Evolutionary conservation across 2,329 filamentous ascomycete genomes (phyloP).

Genomic region (Calonectria honghensis): DNA sequence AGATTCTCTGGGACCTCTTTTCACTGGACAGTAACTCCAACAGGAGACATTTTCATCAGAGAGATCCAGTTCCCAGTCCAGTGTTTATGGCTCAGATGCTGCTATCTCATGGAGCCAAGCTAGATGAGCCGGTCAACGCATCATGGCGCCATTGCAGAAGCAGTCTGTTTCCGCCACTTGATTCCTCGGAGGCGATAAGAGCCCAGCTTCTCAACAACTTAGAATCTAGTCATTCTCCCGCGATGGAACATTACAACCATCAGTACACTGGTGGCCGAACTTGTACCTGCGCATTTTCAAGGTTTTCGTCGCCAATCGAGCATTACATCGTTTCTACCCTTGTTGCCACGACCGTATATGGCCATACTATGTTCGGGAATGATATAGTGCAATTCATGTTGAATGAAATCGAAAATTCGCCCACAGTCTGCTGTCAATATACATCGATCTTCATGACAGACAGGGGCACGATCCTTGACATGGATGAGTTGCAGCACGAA

Average conservation of each 20-base stretch:
- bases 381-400: not conserved
- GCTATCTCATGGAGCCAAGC: not conserved
- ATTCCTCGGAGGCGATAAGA: not conserved
- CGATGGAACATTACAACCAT: no score
- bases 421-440: not conserved
- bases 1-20: not conserved
- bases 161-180: not conserved
- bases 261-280: rapidly evolving
- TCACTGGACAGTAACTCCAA: no score
- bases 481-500: not conserved
- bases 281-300: not conserved
- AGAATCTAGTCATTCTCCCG: not conserved
- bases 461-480: not conserved
- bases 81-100: not conserved
- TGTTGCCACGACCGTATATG: no score
- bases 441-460: not conserved
- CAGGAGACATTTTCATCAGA: no score
- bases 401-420: not conserved
- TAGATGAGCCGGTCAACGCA: not conserved
- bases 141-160: not conserved
- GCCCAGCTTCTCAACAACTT: not conserved
- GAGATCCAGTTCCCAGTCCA: no score
- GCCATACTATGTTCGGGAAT: not conserved
- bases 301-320: not conserved
- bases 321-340: not conserved